Evolutionary conservation across 495 filamentous ascomycete genomes (phyloP).

Genomic region (Parachaetomium inaequale): DNA sequence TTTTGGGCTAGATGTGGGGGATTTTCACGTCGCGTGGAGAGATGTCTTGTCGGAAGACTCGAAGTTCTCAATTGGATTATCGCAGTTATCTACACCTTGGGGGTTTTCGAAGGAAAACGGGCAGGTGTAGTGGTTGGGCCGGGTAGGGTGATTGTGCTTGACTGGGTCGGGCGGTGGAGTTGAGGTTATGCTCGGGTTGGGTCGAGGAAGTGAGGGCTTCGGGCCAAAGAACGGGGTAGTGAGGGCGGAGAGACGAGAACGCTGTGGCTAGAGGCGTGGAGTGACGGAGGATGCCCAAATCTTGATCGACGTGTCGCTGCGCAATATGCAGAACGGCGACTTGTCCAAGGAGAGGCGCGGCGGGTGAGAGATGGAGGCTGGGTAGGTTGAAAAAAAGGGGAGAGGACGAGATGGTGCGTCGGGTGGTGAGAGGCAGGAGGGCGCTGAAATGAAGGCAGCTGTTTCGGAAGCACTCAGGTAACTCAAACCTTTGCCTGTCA

Average conservation of each 20-base stretch:
- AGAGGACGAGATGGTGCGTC: slow-evolving; percentile 18
- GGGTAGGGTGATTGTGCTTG: slow-evolving; percentile 21
- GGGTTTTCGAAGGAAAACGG: slow-evolving; percentile 83
- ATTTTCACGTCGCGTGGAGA: slow-evolving; percentile 31
- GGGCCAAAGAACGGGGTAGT: slow-evolving; percentile 18
- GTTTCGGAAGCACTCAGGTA: slow-evolving; percentile 30
- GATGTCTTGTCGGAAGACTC: slow-evolving; percentile 22
- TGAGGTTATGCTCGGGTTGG: slow-evolving; percentile 19
- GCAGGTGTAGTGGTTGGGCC: slow-evolving; percentile 65
- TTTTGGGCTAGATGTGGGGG: slow-evolving; percentile 38
- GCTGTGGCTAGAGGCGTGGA: slow-evolving; percentile 20
- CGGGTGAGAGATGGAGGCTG: slow-evolving; percentile 15
- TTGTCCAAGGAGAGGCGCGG: slow-evolving; percentile 8
- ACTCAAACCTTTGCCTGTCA: slow-evolving; percentile 40
- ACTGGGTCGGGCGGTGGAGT: slow-evolving; percentile 29
- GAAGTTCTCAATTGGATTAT: slow-evolving; percentile 55
- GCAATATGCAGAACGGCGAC: slow-evolving; percentile 15
- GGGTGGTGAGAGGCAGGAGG: slow-evolving; percentile 17
- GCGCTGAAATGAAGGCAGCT: slow-evolving; percentile 26
- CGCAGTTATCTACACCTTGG: slow-evolving; percentile 73
- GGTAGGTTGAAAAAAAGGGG: slow-evolving; percentile 11
- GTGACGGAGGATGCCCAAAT: slow-evolving; percentile 22
- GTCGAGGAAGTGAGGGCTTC: slow-evolving; percentile 28
- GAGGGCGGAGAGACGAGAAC: slow-evolving; percentile 20
- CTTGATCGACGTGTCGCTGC: slow-evolving; percentile 21